phyloP scores from a whole-genome alignment of 345 rosid genomes.

The Cardamine occulta region DNA sequence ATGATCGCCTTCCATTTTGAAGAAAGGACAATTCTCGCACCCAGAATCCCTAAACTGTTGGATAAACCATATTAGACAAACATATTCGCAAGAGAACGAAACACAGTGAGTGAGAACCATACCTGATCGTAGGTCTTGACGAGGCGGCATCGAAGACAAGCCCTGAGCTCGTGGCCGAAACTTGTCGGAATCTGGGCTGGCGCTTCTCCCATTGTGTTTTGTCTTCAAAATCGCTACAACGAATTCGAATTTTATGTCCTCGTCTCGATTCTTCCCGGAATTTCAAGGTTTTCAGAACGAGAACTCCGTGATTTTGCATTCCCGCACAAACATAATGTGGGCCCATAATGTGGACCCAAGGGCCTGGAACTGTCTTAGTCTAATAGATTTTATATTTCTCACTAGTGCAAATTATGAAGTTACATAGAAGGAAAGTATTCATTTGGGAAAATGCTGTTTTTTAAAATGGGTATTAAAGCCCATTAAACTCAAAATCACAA shows the following conservation, averaged over 20 bases:
- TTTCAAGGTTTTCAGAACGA: not conserved
- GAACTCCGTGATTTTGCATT: not conserved
- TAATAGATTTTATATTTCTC: not conserved
- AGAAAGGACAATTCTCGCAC: slow-evolving; percentile 85
- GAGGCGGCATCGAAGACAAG: slow-evolving; percentile 88
- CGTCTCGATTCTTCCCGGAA: not conserved
- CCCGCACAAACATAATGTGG: not conserved
- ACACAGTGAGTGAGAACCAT: not conserved
- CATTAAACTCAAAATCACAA: not conserved
- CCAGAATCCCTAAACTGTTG: slow-evolving; percentile 79
- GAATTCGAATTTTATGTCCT: not conserved
- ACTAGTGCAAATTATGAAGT: not conserved
- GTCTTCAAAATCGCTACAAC: slow-evolving; percentile 9
- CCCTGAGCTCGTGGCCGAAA: slow-evolving; percentile 86
- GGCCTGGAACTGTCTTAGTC: not conserved
- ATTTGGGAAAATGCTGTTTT: not conserved
- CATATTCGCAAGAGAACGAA: not conserved
- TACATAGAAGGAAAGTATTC: too few species aligned
- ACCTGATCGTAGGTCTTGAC: slow-evolving; percentile 94
- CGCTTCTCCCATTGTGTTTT: slow-evolving; percentile 51
- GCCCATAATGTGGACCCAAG: not conserved
- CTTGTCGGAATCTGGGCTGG: slow-evolving; percentile 95
- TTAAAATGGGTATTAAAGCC: not conserved
- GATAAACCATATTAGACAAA: slow-evolving; percentile 5
- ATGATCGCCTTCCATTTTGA: slow-evolving; percentile 80